Conservation (phyloP, 2,329 filamentous ascomycete species). For the Tolypocladium ophioglossoides region DNA sequence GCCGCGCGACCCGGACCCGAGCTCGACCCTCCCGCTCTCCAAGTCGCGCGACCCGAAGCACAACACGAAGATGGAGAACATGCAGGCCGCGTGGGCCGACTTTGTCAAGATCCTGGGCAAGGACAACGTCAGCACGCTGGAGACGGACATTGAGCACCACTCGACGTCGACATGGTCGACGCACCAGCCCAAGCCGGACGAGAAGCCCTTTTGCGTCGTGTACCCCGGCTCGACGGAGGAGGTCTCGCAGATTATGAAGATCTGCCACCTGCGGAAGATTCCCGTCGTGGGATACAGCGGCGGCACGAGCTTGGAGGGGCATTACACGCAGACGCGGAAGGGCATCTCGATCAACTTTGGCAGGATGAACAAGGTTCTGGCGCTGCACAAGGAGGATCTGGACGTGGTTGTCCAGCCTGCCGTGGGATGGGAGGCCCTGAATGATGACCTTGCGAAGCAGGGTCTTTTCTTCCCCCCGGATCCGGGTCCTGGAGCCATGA, state of each 20-base stretch:
- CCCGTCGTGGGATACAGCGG: constrained; percentile 83
- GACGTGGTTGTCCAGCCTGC: constrained; percentile 72
- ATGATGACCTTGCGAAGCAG: constrained; percentile 61
- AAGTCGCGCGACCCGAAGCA: constrained; percentile 41
- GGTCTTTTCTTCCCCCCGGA: constrained; percentile 89
- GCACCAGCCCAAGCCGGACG: constrained; percentile 35
- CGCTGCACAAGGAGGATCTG: constrained; percentile 66
- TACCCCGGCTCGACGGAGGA: constrained; percentile 72
- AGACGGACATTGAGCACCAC: constrained; percentile 44
- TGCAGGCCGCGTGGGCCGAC: constrained; percentile 61
- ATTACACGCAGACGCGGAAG: constrained; percentile 72
- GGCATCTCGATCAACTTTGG: constrained; percentile 81
- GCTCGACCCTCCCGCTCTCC: constrained; percentile 49
- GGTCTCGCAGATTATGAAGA: constrained; percentile 77
- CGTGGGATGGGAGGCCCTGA: constrained; percentile 77
- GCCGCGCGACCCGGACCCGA: constrained; percentile 36
- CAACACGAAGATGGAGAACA: constrained; percentile 49
- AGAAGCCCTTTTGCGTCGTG: constrained; percentile 58
- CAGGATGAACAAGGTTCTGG: constrained; percentile 72
- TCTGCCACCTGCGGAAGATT: constrained; percentile 71
- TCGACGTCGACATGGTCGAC: constrained; percentile 53
- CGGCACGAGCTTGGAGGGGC: constrained; percentile 81
- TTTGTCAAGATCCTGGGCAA: constrained; percentile 53
- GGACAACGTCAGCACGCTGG: constrained; percentile 52
- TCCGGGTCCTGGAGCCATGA: constrained; percentile 83